Conservation (phyloP, 1,284 basidiomycete genomes). For the Phellopilus nigrolimitatus region DNA sequence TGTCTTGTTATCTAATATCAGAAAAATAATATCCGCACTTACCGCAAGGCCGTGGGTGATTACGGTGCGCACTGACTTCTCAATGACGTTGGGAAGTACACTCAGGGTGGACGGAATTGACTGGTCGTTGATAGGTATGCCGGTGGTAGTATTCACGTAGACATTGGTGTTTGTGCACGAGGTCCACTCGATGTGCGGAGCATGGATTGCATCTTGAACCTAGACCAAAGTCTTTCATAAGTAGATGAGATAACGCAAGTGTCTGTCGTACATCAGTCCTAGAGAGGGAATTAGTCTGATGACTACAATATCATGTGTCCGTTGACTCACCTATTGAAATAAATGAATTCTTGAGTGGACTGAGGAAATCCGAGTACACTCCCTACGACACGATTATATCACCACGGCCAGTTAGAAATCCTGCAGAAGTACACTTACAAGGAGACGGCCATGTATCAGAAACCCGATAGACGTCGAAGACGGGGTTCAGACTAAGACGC, state of each 20-base stretch:
- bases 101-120: slow-evolving; percentile 36
- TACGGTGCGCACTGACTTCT: slow-evolving; percentile 36
- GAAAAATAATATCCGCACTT: slow-evolving; percentile 7
- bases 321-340: slow-evolving; percentile 34
- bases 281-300: slow-evolving; percentile 20
- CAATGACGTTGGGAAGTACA: slow-evolving; percentile 36
- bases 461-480: slow-evolving; percentile 42
- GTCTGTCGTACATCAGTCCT: slow-evolving; percentile 42
- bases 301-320: too few relatives aligned
- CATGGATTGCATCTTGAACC: slow-evolving; percentile 59
- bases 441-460: slow-evolving; percentile 34
- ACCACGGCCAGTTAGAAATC: not conserved
- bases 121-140: slow-evolving; percentile 30
- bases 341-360: slow-evolving; percentile 46
- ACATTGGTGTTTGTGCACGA: slow-evolving; percentile 41
- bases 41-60: slow-evolving; percentile 31
- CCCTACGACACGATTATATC: slow-evolving; percentile 33
- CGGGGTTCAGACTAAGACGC: slow-evolving; percentile 46
- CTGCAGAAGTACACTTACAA: slow-evolving; percentile 27
- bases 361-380: slow-evolving; percentile 54
- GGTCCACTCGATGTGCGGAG: slow-evolving; percentile 50
- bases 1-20: not conserved
- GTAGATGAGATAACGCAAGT: too few relatives aligned
- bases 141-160: slow-evolving; percentile 39
- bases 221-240: slow-evolving; percentile 25